Conservation (phyloP, 2,329 filamentous ascomycete genomes). For the Endoconidiophora polonica region DNA sequence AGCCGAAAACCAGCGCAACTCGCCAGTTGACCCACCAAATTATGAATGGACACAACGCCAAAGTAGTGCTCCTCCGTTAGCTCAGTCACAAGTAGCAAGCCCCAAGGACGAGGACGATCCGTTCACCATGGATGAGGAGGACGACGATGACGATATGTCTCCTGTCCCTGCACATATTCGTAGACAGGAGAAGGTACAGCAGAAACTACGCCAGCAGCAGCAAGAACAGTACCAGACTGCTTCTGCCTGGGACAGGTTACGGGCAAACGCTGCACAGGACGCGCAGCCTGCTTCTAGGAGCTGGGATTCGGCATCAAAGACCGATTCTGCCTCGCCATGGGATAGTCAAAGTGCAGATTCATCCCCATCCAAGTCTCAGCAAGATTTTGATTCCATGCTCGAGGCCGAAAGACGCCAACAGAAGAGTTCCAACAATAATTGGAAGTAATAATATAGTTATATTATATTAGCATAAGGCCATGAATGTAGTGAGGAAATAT, state of each 20-base stretch:
- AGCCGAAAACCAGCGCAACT: neutral
- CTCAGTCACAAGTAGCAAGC: constrained; percentile 1
- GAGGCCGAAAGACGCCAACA: constrained; percentile 27
- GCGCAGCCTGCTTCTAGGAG: too few species aligned
- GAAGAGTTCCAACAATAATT: constrained; percentile 21
- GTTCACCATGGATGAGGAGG: constrained; percentile 7
- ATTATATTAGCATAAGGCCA: neutral
- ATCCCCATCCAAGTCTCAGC: constrained; percentile 22
- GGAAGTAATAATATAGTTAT: neutral
- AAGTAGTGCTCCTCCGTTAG: neutral
- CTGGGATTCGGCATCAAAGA: neutral
- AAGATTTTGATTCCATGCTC: constrained; percentile 32
- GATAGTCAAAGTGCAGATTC: too few species aligned
- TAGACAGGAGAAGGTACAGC: constrained; percentile 7
- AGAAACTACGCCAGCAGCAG: neutral
- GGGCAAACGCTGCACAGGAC: neutral
- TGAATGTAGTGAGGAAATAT: neutral
- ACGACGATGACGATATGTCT: constrained; percentile 11
- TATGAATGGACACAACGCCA: constrained; percentile 10
- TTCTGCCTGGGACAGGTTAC: constrained; percentile 11
- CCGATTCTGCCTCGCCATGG: neutral
- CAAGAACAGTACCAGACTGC: neutral
- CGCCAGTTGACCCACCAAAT: constrained; percentile 7
- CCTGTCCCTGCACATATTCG: constrained; percentile 12
- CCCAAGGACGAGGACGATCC: constrained; percentile 9